Conservation (phyloP, 208 protist species). For the Wallacemonas rigidus region DNA sequence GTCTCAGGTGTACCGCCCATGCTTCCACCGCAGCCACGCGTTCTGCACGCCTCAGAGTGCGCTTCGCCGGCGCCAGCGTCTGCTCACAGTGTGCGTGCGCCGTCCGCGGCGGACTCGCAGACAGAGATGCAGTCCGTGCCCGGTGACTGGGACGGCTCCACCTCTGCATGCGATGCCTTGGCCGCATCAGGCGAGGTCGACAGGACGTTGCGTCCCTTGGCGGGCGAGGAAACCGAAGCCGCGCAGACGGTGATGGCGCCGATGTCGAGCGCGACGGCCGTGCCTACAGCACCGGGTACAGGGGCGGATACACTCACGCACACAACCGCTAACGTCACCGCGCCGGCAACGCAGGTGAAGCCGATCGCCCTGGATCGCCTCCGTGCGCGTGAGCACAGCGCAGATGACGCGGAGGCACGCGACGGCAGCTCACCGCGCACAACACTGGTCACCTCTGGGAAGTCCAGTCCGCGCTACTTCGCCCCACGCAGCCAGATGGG, state of each 20-base stretch:
- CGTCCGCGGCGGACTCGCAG: neutral
- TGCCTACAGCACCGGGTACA: too few species aligned
- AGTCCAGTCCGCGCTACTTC: constrained; percentile 13
- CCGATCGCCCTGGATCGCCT: neutral
- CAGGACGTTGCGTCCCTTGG: neutral
- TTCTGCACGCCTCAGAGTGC: constrained; percentile 5
- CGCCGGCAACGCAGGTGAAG: neutral
- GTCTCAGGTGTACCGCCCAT: neutral
- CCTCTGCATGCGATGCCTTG: too few species aligned
- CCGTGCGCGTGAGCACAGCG: neutral
- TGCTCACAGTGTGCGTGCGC: neutral
- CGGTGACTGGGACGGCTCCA: too few species aligned
- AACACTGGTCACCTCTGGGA: neutral
- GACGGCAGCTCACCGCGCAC: neutral
- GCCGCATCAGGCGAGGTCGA: neutral
- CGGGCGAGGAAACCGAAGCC: neutral
- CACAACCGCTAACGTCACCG: neutral
- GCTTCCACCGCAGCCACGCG: neutral
- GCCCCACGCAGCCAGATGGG: neutral
- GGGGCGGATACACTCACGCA: too few species aligned
- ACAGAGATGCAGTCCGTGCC: constrained; percentile 3
- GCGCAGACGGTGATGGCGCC: too few species aligned
- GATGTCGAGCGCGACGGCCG: too few species aligned
- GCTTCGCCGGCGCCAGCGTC: neutral
- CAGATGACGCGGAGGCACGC: neutral